phyloP scores from a whole-genome alignment of 305 asterid species.

The Salvia sclarea region DNA sequence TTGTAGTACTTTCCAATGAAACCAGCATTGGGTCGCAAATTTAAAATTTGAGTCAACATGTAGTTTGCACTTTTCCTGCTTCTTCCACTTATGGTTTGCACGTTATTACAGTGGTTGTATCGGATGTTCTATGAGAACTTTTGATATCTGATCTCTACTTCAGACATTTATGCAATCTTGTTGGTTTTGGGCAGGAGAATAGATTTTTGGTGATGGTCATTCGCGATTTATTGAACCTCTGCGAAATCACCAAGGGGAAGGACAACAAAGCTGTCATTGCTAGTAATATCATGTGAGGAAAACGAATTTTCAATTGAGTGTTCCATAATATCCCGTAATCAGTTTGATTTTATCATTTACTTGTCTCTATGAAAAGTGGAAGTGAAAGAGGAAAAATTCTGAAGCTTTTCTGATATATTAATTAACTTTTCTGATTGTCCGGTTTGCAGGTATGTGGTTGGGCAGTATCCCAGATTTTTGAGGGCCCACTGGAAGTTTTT shows the following conservation, averaged over 20 bases:
- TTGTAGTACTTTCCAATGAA: background rate
- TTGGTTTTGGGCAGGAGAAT: slow-evolving; percentile 71
- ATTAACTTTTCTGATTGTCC: slow-evolving; percentile 18
- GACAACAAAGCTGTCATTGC: slow-evolving; percentile 99
- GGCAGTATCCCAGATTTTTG: slow-evolving; percentile 96
- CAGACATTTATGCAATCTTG: slow-evolving; percentile 8
- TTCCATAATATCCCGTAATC: background rate
- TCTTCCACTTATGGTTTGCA: background rate
- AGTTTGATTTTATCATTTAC: slow-evolving; percentile 9
- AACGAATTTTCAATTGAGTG: background rate
- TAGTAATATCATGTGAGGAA: slow-evolving; percentile 90
- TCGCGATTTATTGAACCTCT: slow-evolving; percentile 92
- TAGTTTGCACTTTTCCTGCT: background rate
- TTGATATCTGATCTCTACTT: slow-evolving; percentile 7
- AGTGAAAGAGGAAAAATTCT: background rate
- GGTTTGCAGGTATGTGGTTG: slow-evolving; percentile 91
- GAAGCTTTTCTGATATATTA: background rate
- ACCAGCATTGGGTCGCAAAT: background rate
- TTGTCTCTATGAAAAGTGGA: slow-evolving; percentile 1
- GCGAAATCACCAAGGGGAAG: slow-evolving; percentile 96
- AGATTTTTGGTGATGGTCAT: slow-evolving; percentile 98
- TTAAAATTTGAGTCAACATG: background rate
- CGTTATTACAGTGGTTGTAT: background rate
- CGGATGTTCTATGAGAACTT: background rate
- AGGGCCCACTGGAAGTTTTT: slow-evolving; percentile 99